Conservation (phyloP, 1,139 yeast species). For the Kodamaea fungicola region DNA sequence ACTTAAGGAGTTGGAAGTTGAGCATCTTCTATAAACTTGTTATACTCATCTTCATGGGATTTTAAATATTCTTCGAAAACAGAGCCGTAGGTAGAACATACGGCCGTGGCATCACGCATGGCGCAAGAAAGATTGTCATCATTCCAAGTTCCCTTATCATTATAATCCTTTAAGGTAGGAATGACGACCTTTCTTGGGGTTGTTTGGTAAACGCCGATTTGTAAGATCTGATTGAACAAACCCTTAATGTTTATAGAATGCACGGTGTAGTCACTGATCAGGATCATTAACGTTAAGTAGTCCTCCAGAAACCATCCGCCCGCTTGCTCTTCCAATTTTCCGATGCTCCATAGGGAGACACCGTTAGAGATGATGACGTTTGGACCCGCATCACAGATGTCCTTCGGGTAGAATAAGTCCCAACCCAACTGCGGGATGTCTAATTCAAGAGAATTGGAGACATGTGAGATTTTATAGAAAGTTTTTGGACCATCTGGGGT, state of each 20-base stretch:
- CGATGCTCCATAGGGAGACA: conserved; percentile 19
- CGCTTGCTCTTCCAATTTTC: conserved; percentile 9
- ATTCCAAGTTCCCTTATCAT: too few species aligned
- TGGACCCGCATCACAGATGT: conserved; percentile 10
- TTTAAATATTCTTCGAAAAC: too few species aligned
- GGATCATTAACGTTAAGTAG: conserved; percentile 27
- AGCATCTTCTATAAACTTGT: too few species aligned
- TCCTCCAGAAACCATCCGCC: conserved; percentile 21
- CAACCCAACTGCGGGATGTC: conserved; percentile 17
- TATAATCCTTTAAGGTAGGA: not conserved
- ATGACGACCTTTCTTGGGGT: conserved; percentile 1
- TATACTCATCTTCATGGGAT: too few species aligned
- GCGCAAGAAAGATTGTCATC: too few species aligned
- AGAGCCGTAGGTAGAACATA: too few species aligned
- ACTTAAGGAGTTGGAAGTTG: too few species aligned
- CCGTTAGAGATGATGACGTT: conserved; percentile 27
- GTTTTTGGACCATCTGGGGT: conserved; percentile 3
- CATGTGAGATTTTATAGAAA: conserved; percentile 17
- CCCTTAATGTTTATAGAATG: conserved; percentile 30
- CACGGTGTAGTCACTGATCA: conserved; percentile 34
- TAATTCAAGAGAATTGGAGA: conserved; percentile 35
- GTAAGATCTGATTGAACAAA: conserved; percentile 19
- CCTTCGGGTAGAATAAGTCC: conserved; percentile 12
- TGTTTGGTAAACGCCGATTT: conserved; percentile 4
- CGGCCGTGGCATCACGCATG: too few species aligned